Base-by-base conservation (phyloP, 805 yeast genomes). In the Candida orba region DNA sequence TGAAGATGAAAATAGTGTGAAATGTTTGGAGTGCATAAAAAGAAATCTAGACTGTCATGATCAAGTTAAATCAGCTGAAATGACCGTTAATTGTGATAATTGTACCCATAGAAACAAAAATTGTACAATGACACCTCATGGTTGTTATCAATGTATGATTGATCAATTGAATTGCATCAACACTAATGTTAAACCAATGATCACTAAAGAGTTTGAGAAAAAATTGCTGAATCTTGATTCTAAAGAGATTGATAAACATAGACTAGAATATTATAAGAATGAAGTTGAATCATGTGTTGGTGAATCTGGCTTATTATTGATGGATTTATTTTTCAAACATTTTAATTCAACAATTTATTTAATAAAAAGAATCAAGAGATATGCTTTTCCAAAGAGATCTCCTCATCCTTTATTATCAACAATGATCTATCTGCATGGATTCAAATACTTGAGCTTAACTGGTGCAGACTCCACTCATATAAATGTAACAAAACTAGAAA, bases 21-120 rank as follows among this genome's bases (percentile, higher is more conserved):
- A 10, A 31, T 64, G 68, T 42, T 36, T 53, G 9, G 63, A 61
- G 45, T 64, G 68, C 38, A 45, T 51, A 4, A 56, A 59, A 17
- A 60, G 65, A 41, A 42, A 48, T 8, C 54, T 60, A 39, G 56
- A 51, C 2, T 64, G 68, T 41, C 48, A 58, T n/a, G 57, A 51
- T 40, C 57, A 57, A 8, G 44, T 43, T 6, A 32, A 32, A 6
- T n/a, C 8, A 17, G 30, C n/a, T 15, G 8, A 31, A 8, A 22
- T 8, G 14, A n/a, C 5, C 8, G 30, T 20, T 10, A 23, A 4
- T 6, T 43, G 52, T 46, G 49, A 46, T 32, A 48, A 48, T 18
- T 48, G 52, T 14, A 27, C 33, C 14, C 33, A 34, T 10, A 41
- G 39, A 15, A 39, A 45, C 18, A 53, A 52, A n/a, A 49, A 38